These are phyloP conservation scores for Pelagophyceae sp. DNA, from an alignment of 352 stramenopile species.

Conservation along the genomic window DNA sequence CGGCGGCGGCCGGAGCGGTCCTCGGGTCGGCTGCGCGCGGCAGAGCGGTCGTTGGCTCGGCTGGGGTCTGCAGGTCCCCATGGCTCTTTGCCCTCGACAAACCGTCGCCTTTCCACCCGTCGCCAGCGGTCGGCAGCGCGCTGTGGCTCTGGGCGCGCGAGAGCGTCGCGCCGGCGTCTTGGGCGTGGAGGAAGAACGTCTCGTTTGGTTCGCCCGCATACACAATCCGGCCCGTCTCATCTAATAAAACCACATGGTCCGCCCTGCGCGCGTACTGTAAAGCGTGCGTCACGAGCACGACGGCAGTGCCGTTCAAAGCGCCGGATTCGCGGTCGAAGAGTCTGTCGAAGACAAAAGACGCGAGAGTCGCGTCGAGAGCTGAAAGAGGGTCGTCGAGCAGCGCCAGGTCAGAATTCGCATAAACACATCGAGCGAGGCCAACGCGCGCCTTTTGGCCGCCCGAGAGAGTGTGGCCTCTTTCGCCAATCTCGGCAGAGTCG, in stretches of 20 bases:
- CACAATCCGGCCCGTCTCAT: constrained; percentile 39
- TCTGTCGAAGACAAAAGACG: constrained; percentile 48
- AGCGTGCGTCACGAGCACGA: constrained; percentile 60
- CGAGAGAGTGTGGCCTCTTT: constrained; percentile 43
- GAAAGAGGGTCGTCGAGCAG: constrained; percentile 61
- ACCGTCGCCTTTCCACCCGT: no score
- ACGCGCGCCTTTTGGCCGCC: constrained; percentile 58
- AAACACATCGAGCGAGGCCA: constrained; percentile 49
- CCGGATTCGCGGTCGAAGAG: constrained; percentile 32
- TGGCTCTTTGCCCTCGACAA: no score
- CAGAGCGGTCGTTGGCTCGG: no score
- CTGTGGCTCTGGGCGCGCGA: no score
- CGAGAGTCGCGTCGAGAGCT: constrained; percentile 58
- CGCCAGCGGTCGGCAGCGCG: no score
- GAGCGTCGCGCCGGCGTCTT: no score
- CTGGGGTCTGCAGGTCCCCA: no score
- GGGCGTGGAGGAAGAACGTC: no score
- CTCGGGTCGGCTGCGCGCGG: no score
- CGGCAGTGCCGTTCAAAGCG: constrained; percentile 35
- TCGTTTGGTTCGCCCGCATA: no score
- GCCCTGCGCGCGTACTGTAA: constrained; percentile 51
- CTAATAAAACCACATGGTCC: constrained; percentile 52
- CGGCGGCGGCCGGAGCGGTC: no score
- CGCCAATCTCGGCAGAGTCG: constrained; percentile 62
- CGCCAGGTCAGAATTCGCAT: constrained; percentile 42